phyloP scores from a whole-genome alignment of 352 stramenopile species.

The Phytophthora parvispora region DNA sequence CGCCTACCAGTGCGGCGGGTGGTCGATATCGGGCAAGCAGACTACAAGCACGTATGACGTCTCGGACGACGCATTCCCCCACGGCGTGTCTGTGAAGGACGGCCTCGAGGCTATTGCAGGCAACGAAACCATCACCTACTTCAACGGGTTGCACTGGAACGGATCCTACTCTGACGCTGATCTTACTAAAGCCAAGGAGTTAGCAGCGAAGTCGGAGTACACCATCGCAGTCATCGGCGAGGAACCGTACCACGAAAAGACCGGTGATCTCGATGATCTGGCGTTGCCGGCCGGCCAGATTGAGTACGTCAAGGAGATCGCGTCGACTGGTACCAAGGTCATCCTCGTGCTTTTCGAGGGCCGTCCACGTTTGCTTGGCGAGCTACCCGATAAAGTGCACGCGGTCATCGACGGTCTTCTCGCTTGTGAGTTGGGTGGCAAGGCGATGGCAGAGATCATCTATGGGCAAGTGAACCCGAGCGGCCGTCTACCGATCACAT shows the following conservation, averaged over 20 bases:
- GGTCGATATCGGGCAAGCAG: neutral
- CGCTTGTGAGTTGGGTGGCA: neutral
- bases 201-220: neutral
- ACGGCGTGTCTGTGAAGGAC: neutral
- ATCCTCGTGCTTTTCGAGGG: neutral
- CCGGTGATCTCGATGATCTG: neutral
- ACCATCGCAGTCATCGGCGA: neutral
- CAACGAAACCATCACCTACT: neutral
- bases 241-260: neutral
- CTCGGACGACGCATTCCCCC: neutral
- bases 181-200: neutral
- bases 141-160: neutral
- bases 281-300: neutral
- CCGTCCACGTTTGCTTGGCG: neutral
- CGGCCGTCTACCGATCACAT: neutral
- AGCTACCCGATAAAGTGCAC: neutral
- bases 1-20: neutral
- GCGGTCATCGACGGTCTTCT: neutral
- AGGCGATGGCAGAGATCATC: neutral
- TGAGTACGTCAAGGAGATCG: neutral
- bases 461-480: neutral
- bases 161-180: neutral
- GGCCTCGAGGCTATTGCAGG: neutral
- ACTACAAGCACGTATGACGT: too few relatives aligned
- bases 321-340: neutral